A percentile compares a stretch with the other conserved stretches of the same genome.
Conservation (phyloP, 202 grass and related monocot genomes). For the Elaeis oleifera region DNA sequence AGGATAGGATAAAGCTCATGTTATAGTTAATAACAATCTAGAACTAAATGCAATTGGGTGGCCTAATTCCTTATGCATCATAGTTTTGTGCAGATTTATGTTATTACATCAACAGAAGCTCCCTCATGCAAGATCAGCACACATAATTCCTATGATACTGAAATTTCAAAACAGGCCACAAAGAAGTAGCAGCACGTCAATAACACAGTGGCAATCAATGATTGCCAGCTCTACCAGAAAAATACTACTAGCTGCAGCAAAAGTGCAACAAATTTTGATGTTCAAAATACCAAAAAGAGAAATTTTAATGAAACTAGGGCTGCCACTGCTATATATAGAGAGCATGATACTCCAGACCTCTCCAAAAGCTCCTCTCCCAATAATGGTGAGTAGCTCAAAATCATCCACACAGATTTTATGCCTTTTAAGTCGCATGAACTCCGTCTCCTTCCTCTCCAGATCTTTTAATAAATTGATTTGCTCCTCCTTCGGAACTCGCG, state of each 20-base stretch:
- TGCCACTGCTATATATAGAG: not conserved
- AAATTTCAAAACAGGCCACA: too few relatives aligned
- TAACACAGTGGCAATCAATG: not conserved
- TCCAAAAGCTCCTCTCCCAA: conserved; percentile 98
- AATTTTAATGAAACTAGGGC: not conserved
- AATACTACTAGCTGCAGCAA: too few relatives aligned
- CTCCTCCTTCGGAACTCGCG: conserved; percentile 84
- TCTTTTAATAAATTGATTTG: conserved; percentile 89
- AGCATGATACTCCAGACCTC: conserved; percentile 52
- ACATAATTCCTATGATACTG: too few relatives aligned
- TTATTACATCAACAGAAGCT: too few relatives aligned
- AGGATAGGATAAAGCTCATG: too few relatives aligned
- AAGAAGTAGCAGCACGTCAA: not conserved
- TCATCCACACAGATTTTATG: conserved; percentile 97
- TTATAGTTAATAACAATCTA: too few relatives aligned
- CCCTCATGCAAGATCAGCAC: too few relatives aligned
- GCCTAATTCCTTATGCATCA: too few relatives aligned
- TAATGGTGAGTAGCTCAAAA: conserved; percentile 95
- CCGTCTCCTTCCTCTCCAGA: conserved; percentile 96
- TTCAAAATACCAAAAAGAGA: not conserved
- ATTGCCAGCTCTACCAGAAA: too few relatives aligned
- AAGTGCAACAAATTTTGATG: not conserved
- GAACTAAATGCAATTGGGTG: too few relatives aligned
- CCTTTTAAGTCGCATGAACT: conserved; percentile 95
- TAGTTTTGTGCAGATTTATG: too few relatives aligned